Percentiles rank a stretch among this genome's conserved stretches.
Conservation (phyloP, 2,329 filamentous ascomycete species). For the Colletotrichum lindemuthianum region DNA sequence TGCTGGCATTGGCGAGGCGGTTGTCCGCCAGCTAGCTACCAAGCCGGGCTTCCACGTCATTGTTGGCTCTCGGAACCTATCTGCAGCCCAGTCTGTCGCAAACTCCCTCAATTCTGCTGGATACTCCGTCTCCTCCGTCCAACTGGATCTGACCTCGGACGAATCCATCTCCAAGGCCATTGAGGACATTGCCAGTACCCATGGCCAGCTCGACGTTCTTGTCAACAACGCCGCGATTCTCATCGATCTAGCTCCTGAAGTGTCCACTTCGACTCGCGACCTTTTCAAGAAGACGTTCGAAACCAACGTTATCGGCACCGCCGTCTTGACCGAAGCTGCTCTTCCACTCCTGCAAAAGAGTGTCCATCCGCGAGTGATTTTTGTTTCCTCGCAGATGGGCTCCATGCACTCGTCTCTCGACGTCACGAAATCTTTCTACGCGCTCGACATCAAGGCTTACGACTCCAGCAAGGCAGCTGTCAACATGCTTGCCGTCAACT, state of each 20-base stretch:
- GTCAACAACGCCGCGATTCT: conserved; percentile 49
- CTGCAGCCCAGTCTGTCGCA: conserved; percentile 40
- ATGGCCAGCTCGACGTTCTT: conserved; percentile 47
- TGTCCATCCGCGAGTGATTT: conserved; percentile 45
- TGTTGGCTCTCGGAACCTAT: conserved; percentile 45
- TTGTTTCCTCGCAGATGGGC: conserved; percentile 49
- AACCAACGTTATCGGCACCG: conserved; percentile 49
- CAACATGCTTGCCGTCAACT: conserved; percentile 52
- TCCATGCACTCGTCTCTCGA: conserved; percentile 44
- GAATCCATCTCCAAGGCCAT: conserved; percentile 42
- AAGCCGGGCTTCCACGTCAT: conserved; percentile 46
- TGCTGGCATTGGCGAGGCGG: conserved; percentile 27
- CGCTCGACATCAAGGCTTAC: conserved; percentile 47
- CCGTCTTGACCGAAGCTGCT: conserved; percentile 41
- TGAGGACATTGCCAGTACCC: conserved; percentile 36
- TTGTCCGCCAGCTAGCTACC: conserved; percentile 38
- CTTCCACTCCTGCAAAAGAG: conserved; percentile 44
- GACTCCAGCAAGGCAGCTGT: conserved; percentile 54
- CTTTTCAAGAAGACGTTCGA: conserved; percentile 50
- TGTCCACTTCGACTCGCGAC: conserved; percentile 42
- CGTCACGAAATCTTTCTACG: conserved; percentile 40
- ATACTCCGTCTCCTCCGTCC: conserved; percentile 39
- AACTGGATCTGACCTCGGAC: conserved; percentile 43
- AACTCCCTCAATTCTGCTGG: conserved; percentile 39
- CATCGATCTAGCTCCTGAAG: conserved; percentile 38